A percentile compares a stretch with the other conserved stretches of the same genome.
Evolutionary conservation across 805 yeast species (phyloP).

Genomic region (Teunomyces aglyptinius): DNA sequence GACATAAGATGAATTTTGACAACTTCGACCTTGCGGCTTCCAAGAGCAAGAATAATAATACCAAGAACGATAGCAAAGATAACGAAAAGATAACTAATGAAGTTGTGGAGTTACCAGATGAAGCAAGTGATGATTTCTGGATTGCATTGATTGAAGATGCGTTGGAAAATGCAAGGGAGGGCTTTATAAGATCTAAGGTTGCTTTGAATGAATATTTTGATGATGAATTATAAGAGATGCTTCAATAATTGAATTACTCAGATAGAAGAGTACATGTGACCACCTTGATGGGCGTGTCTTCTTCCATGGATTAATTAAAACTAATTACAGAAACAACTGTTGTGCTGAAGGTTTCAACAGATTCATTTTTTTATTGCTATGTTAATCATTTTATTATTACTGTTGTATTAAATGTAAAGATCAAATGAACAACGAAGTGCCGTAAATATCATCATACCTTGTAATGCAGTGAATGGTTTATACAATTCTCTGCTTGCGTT

Average conservation of each 20-base stretch:
- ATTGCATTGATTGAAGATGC: constrained; percentile 52
- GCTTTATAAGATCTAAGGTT: constrained; percentile 48
- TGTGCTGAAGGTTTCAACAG: background rate
- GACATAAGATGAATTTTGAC: constrained; percentile 49
- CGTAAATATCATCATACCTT: background rate
- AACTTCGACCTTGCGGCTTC: constrained; percentile 20
- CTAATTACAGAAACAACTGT: background rate
- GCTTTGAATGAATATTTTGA: constrained; percentile 55
- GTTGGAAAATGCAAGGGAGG: constrained; percentile 48
- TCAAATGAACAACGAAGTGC: background rate
- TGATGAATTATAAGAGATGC: constrained; percentile 16
- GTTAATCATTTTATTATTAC: background rate
- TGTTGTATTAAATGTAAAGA: background rate
- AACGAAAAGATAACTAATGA: constrained; percentile 12
- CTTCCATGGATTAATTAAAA: background rate
- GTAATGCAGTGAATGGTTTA: background rate
- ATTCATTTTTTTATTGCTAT: constrained; percentile 1
- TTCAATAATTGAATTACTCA: background rate
- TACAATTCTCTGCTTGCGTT: constrained; percentile 10
- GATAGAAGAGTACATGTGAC: background rate
- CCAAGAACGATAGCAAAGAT: constrained; percentile 19
- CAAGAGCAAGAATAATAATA: constrained; percentile 12
- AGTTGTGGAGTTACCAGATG: constrained; percentile 11
- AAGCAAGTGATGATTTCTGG: constrained; percentile 35
- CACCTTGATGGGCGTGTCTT: background rate